Base-by-base conservation (phyloP, 257 asterid species). In the Solanum rostratum region DNA sequence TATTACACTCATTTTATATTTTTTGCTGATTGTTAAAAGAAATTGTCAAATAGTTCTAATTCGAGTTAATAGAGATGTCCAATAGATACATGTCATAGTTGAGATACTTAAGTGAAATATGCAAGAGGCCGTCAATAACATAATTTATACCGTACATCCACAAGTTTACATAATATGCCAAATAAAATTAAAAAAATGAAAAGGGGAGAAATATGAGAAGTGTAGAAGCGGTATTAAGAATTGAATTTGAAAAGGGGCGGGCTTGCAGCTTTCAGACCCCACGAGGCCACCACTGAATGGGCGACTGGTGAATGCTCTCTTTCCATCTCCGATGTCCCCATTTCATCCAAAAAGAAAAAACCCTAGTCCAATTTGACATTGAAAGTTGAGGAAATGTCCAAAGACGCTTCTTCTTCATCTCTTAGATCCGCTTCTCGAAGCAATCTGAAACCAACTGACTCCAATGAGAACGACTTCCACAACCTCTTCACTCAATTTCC, bases 401-500 rank as follows among this genome's bases (percentile, higher is more conserved):
- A 82, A 27, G 65, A 82, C 20, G 86, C 63, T 76, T 54, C 84
- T 63, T 49, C 84, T 70, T 49, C 83, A 10, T 84, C 83, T 22
- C 27, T 81, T 50, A 90, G 84, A 45, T 66, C 82, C 14, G 55
- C 70, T 50, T 8, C 65, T 18, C 79, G 90, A 76, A 80, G 46
- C 65, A 86, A 71, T 84, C 88, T 84, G 22, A 73, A 80, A 68
- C 27, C 90, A 79, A 30, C 87, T 60, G 78, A 70, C 20, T 84
- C 85, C 19, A 90, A 83, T 22, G 94, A 91, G 84, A 92, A 91
- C 30, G 89, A 88, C 16, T 84, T 85, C 30, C 90, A 82, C 5
- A 86, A 39, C 24, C 30, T 82, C 13, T 84, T 84, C 81, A 87
- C 68, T 84, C 88, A 37, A 7, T 5, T 73, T 49, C 88, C 83